These are phyloP conservation scores for Boletus vinaceobasis DNA, from an alignment of 768 basidiomycete species.

Conservation along the genomic window DNA sequence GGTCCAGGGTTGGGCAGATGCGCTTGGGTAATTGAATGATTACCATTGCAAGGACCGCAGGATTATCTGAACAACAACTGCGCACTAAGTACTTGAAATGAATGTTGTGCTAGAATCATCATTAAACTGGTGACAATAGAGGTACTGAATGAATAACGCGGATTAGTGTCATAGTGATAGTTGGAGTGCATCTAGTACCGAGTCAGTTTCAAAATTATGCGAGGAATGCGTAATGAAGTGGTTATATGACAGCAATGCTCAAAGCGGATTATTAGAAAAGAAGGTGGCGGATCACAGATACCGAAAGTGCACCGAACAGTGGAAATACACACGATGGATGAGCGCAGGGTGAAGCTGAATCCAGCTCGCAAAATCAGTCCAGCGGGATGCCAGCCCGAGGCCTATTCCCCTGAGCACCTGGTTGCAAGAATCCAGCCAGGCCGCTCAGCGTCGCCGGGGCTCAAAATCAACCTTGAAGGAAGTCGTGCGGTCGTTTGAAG, in stretches of 20 bases:
- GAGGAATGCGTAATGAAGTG: slow-evolving; percentile 34
- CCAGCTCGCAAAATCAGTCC: neutral
- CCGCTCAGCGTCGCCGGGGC: slow-evolving; percentile 36
- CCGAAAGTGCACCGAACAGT: slow-evolving; percentile 17
- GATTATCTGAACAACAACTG: slow-evolving; percentile 4
- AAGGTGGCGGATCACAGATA: slow-evolving; percentile 29
- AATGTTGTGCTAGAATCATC: slow-evolving; percentile 26
- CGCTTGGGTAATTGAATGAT: neutral
- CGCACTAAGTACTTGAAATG: slow-evolving; percentile 21
- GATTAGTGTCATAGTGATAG: slow-evolving; percentile 32
- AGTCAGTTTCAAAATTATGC: slow-evolving; percentile 32
- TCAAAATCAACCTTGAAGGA: slow-evolving; percentile 74
- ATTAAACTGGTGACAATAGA: slow-evolving; percentile 30
- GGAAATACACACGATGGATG: slow-evolving; percentile 15
- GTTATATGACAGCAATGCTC: slow-evolving; percentile 40
- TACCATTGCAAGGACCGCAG: slow-evolving; percentile 9
- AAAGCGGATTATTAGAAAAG: slow-evolving; percentile 15
- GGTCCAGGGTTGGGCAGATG: slow-evolving; percentile 16
- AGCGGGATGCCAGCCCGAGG: slow-evolving; percentile 20
- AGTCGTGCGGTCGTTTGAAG: slow-evolving; percentile 65
- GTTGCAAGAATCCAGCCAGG: neutral
- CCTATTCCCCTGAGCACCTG: slow-evolving; percentile 6
- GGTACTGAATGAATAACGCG: slow-evolving; percentile 30
- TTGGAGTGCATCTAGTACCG: slow-evolving; percentile 29
- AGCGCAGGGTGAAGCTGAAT: slow-evolving; percentile 8